phyloP scores from a whole-genome alignment of 2,329 filamentous ascomycete species.

The Amauroascus verrucosus region DNA sequence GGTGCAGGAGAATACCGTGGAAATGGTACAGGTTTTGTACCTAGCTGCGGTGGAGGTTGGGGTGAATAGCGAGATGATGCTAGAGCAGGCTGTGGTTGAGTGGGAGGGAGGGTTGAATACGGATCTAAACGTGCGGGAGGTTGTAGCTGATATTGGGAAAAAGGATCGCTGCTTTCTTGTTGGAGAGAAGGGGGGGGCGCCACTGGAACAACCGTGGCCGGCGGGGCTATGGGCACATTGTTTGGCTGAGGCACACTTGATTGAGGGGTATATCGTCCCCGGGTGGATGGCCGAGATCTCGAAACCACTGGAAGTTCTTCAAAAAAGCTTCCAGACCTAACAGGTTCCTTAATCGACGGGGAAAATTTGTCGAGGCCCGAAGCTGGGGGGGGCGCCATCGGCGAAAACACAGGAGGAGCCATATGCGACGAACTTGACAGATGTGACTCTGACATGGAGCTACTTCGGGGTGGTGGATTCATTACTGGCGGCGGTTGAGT shows the following conservation, averaged over 20 bases:
- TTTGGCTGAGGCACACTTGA: conserved; percentile 23
- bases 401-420: conserved; percentile 17
- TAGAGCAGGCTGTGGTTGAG: conserved; percentile 10
- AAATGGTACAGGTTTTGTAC: conserved; percentile 29
- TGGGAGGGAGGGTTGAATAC: conserved; percentile 23
- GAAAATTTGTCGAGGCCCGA: conserved; percentile 12
- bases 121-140: conserved; percentile 27
- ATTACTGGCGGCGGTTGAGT: conserved; percentile 33
- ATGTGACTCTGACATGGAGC: conserved; percentile 44
- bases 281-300: conserved; percentile 49
- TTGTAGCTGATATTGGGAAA: conserved; percentile 25
- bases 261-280: conserved; percentile 34
- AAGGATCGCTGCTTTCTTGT: conserved; percentile 23
- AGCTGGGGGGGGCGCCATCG: conserved; percentile 15
- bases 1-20: conserved; percentile 40
- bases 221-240: conserved; percentile 18
- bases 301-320: conserved; percentile 61
- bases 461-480: conserved; percentile 51
- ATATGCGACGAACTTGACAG: conserved; percentile 15
- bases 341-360: conserved; percentile 11
- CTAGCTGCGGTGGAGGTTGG: conserved; percentile 27
- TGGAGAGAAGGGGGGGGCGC: conserved; percentile 13
- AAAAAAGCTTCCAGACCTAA: conserved; percentile 51
- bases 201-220: not conserved
- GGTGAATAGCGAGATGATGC: conserved; percentile 35